Evolutionary conservation across 2,329 filamentous ascomycete species (phyloP).

Genomic region (Chrysoporthe deuterocubensis): DNA sequence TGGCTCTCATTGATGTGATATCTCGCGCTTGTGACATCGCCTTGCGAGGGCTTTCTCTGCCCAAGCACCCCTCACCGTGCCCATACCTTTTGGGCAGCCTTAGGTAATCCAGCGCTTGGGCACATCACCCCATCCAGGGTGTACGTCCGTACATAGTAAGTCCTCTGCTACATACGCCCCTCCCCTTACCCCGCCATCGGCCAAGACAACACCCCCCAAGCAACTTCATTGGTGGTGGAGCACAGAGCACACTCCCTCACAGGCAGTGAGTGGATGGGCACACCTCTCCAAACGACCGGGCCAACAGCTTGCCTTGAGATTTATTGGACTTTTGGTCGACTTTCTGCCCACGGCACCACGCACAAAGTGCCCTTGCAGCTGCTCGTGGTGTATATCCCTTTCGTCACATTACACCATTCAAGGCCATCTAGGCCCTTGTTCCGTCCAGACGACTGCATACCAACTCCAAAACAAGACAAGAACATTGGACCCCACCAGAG

Average conservation of each 20-base stretch:
- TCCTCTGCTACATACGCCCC: constrained; percentile 1
- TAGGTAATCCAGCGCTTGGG: constrained; percentile 4
- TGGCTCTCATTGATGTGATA: not conserved
- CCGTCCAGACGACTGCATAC: not conserved
- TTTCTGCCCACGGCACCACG: not conserved
- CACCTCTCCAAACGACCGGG: constrained; percentile 1
- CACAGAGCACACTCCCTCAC: not conserved
- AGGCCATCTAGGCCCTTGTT: not conserved
- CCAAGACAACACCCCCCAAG: constrained; percentile 4
- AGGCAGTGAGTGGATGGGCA: not conserved
- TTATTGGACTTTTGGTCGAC: constrained; percentile 4
- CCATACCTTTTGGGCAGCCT: not conserved
- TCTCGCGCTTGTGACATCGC: not conserved
- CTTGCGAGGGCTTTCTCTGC: not conserved
- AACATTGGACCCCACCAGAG: constrained; percentile 10
- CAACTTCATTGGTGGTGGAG: constrained; percentile 3
- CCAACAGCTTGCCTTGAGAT: not conserved
- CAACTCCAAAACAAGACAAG: not conserved
- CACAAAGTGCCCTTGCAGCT: not conserved
- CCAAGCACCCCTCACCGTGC: not conserved
- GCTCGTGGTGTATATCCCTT: not conserved
- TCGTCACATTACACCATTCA: not conserved
- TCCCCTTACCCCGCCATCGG: constrained; percentile 8
- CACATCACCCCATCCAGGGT: constrained; percentile 6
- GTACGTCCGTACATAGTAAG: not conserved